Evolutionary conservation across 2,329 filamentous ascomycete species (phyloP), one percentile per base, ranked within the genome.

Genomic region (Aspergillus uvarum): DNA sequence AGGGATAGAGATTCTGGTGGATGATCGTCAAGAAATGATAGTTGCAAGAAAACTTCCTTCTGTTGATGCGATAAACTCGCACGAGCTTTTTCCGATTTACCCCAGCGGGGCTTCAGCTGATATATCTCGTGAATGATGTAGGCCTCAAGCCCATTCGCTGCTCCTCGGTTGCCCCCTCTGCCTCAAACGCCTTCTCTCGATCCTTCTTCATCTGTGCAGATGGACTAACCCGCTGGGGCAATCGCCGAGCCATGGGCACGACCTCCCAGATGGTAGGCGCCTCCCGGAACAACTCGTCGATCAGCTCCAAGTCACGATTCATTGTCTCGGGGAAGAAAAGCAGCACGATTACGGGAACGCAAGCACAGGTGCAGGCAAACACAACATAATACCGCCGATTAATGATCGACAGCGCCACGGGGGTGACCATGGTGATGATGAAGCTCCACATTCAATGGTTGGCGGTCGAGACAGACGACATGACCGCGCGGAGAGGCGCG

Each of bases 351-450:
- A 79, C 73, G 0, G 83, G 82, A n/a, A 84, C 65, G 21, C 54
- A 63, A 0, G 56, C 62, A 2, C 63, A 75, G 65, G 83, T 82
- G 61, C 77, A 74, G 11, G 80, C 79, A 67, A 83, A 82, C 60
- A 82, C 80, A 58, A 82, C 79, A 66, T 84, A 85, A 3, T 82
- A 84, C 59, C 76, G 71, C 67, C 81, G 84, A 0, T 76, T 73
- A 60, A 85, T 84, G 44, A 79, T 82, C 3, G 76, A 72, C 59
- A 88, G 82, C 4, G 84, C 82, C 3, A 83, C 79, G 0, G 86
- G 86, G 0, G 85, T 87, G 51, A 88, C 82, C 81, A 87, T 85
- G 48, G 88, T 86, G 32, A 88, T 83, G 64, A 87, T 76, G 70
- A 87, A 87, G 71, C 85, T 85, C 72, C 80, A 82, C 8, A 82